Evolutionary conservation across 805 yeast species (phyloP), one percentile per base, ranked within the genome.

Genomic region (Saccharomycopsis sp.): DNA sequence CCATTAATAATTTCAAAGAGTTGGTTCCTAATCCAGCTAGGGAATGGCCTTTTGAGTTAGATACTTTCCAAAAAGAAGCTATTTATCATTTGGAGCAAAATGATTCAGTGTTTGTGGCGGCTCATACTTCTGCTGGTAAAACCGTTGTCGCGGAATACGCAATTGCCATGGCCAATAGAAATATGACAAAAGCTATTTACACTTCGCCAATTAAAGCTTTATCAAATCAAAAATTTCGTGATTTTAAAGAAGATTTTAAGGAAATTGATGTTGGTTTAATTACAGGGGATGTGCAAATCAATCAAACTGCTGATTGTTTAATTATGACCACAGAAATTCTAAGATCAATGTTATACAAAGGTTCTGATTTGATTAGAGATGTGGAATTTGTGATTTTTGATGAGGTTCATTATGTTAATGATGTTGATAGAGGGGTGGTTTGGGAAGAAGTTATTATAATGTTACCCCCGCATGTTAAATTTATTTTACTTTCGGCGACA

Each of bases 401-500:
- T 63, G 98, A 92, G 57, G 98, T 92, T 1, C 98, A 92, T 61
- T 92, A 92, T 56, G 96, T 92, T 47, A 92, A 92, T 58, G 98
- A 92, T 62, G 79, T 85, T 43, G 95, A 86, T 53, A 76, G 98
- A 59, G 98, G 98, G 54, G 98, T 92, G 12, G 98, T 92, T 3
- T 92, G 98, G 98, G 98, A 92, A 63, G 98, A 92, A 61, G 96
- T 92, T 18, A 92, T 92, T 46, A 92, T 92, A 51, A 86, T 92
- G 95, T 66, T 92, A 26, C 98, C 98, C 0, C 96, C 88, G 49
- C 96, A 92, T 56, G 92, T 92, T 44, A 89, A 89, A 54, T 82
- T 84, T 52, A 86, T 92, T 47, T 64, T 92, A 31, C 66, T 92
- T 30, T 85, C 96, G 10, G 99, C 99, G 3, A 92, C 99, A 0